phyloP scores from a whole-genome alignment of 1,139 yeast genomes.

The Geotrichum fermentans region DNA sequence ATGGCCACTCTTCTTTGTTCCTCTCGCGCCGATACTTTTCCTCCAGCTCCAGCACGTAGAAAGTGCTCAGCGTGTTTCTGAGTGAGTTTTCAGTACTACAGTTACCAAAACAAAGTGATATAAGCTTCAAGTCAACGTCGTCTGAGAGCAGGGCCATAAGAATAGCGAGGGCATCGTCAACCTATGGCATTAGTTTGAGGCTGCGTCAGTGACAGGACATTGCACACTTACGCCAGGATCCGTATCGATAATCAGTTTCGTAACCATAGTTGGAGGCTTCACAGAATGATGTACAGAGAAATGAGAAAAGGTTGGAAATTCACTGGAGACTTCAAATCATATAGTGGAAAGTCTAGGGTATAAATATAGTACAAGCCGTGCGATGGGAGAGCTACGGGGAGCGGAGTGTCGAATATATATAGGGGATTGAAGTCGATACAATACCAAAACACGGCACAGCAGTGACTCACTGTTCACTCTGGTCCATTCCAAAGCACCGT shows the following conservation, averaged over 20 bases:
- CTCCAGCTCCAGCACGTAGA: conserved; percentile 37
- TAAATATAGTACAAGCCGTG: not conserved
- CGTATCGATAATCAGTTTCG: conserved; percentile 38
- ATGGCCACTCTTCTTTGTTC: conserved; percentile 25
- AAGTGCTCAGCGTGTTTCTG: conserved; percentile 37
- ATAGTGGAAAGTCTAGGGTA: not conserved
- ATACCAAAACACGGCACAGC: no score
- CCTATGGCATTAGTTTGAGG: conserved; percentile 19
- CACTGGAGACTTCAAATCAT: not conserved
- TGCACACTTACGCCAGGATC: conserved; percentile 38
- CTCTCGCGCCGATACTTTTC: conserved; percentile 27
- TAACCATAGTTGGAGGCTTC: conserved; percentile 11
- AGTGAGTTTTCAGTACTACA: conserved; percentile 37
- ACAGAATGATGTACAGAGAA: no score
- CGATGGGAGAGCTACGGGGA: no score
- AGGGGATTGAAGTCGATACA: no score
- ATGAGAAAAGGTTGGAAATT: no score
- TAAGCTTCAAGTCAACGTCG: conserved; percentile 35
- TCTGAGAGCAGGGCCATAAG: conserved; percentile 37
- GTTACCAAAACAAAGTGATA: conserved; percentile 42
- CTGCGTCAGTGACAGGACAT: not conserved
- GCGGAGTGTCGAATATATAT: no score
- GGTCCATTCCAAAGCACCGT: no score
- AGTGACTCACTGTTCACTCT: no score
- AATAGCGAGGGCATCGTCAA: conserved; percentile 42